A percentile compares a stretch with the other conserved stretches of the same genome.
Conservation (phyloP, 306 rosid species). For the Corylus americana region DNA sequence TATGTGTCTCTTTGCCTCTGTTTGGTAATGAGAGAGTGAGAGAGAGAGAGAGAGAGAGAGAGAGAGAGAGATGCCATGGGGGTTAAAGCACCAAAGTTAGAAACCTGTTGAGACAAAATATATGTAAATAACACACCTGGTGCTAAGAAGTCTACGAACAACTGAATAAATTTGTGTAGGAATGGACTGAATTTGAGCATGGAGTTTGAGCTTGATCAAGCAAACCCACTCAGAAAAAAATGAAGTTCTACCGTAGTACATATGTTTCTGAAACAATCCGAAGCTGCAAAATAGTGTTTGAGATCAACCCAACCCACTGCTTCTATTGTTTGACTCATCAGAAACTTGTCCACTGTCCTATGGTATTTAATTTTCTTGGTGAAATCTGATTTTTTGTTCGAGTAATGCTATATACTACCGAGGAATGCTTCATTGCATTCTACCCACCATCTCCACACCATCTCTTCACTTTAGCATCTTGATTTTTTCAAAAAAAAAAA, state of each 20-base stretch:
- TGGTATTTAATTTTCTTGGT: constrained; percentile 3
- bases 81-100: not conserved
- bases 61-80: not conserved
- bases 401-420: no score
- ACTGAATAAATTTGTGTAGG: not conserved
- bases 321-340: not conserved
- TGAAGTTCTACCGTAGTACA: not conserved
- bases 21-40: not conserved
- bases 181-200: not conserved
- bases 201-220: not conserved
- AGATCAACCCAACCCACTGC: not conserved
- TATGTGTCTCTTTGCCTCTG: not conserved
- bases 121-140: not conserved
- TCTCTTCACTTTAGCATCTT: no score
- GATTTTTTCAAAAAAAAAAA: no score
- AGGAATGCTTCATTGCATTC: no score
- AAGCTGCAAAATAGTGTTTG: not conserved
- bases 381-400: not conserved
- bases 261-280: not conserved
- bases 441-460: no score
- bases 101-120: not conserved
- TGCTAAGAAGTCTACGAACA: not conserved
- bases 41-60: no score
- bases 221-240: not conserved
- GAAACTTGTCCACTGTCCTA: not conserved